Evolutionary conservation across 2,329 filamentous ascomycete genomes (phyloP).

Genomic region (Neonectria ditissima): DNA sequence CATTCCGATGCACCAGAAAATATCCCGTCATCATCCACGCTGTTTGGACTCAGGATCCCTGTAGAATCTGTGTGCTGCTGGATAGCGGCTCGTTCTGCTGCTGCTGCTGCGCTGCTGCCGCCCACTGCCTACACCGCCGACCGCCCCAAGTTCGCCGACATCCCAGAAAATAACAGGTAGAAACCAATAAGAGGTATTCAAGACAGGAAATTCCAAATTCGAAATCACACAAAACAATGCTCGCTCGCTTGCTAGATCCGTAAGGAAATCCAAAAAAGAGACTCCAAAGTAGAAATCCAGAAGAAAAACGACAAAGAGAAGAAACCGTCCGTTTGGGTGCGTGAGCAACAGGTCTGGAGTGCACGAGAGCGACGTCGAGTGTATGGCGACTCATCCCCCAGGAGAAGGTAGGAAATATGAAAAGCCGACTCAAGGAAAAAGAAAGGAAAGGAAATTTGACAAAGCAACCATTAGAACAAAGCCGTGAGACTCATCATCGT

Average conservation of each 20-base stretch:
- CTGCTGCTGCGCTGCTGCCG: slow-evolving; percentile 39
- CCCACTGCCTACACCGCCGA: slow-evolving; percentile 27
- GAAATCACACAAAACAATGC: slow-evolving; percentile 51
- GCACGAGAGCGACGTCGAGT: slow-evolving; percentile 49
- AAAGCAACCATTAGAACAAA: slow-evolving; percentile 33
- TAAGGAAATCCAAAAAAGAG: slow-evolving; percentile 46
- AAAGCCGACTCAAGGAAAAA: slow-evolving; percentile 44
- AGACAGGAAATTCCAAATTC: slow-evolving; percentile 43
- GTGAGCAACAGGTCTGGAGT: slow-evolving; percentile 63
- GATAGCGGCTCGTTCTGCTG: slow-evolving; percentile 24
- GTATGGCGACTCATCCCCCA: slow-evolving; percentile 45
- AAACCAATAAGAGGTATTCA: slow-evolving; percentile 39
- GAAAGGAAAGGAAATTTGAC: slow-evolving; percentile 33
- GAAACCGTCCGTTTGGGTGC: slow-evolving; percentile 56
- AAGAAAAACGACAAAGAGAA: slow-evolving; percentile 49
- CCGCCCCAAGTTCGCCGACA: slow-evolving; percentile 35
- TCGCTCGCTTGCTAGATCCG: slow-evolving; percentile 53
- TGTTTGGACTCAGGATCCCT: slow-evolving; percentile 43
- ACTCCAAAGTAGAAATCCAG: slow-evolving; percentile 48
- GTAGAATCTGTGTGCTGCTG: slow-evolving; percentile 41
- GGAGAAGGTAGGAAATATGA: slow-evolving; percentile 37
- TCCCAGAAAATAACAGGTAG: slow-evolving; percentile 28
- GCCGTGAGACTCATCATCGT: slow-evolving; percentile 52
- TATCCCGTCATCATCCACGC: slow-evolving; percentile 36
- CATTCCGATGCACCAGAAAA: slow-evolving; percentile 32